A percentile compares a stretch with the other conserved stretches of the same genome.
Conservation (phyloP, 139 green algal genomes). For the Mesostigma viride region DNA sequence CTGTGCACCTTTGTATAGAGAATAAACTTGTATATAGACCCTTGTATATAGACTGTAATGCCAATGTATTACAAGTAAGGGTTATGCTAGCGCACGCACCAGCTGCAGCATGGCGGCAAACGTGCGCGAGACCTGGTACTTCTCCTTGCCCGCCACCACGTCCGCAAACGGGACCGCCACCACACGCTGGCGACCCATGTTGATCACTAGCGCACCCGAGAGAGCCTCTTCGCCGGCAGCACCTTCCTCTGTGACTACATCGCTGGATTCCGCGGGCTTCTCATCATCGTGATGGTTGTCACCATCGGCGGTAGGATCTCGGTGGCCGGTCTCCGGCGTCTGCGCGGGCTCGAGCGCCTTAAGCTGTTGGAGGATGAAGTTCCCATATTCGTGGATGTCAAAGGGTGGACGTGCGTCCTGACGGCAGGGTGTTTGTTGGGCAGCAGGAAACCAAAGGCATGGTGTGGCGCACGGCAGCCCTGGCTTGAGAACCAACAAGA, state of each 20-base stretch:
- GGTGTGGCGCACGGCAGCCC: too few species aligned
- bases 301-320: neutral
- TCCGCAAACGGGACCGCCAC: neutral
- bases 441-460: too few species aligned
- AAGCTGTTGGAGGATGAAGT: neutral
- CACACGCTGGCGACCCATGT: neutral
- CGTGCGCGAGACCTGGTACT: neutral
- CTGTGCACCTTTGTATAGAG: too few species aligned
- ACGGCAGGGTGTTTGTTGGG: too few species aligned
- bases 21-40: too few species aligned
- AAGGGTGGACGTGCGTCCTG: constrained; percentile 4
- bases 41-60: too few species aligned
- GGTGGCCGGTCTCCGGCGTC: neutral
- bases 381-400: constrained; percentile 12
- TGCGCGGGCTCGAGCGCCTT: too few species aligned
- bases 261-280: neutral
- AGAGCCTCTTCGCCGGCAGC: neutral
- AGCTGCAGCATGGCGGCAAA: constrained; percentile 16
- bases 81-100: neutral
- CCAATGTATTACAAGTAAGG: too few species aligned
- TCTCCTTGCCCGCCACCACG: neutral
- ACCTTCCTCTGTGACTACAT: too few species aligned
- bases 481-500: neutral
- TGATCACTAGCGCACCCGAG: neutral
- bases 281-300: too few species aligned